Evolutionary conservation across 345 rosid genomes (phyloP).

Genomic region (Salix koriyanagi): DNA sequence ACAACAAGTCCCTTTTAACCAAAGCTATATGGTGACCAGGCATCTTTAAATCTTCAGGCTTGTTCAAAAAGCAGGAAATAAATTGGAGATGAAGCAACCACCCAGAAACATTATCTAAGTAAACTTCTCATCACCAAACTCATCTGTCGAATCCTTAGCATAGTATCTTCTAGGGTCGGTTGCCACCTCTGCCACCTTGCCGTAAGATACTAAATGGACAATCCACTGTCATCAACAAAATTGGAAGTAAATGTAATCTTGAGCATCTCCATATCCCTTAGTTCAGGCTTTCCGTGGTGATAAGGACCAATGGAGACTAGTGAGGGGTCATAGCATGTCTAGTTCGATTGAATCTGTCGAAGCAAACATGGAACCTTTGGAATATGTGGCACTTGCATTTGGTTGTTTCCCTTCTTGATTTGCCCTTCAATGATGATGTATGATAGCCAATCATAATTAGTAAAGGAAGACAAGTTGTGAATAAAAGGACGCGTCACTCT

Average conservation of each 20-base stretch:
- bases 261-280: slow-evolving; percentile 1
- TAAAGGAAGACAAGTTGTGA: too few relatives aligned
- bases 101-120: neutral
- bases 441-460: neutral
- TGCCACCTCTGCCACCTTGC: neutral
- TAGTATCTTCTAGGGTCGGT: neutral
- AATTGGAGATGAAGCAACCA: neutral
- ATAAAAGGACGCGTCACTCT: too few relatives aligned
- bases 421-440: neutral
- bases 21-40: neutral
- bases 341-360: neutral
- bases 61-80: neutral
- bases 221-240: neutral
- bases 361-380: neutral
- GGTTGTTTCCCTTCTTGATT: neutral
- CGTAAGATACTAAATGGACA: neutral
- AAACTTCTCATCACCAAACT: neutral
- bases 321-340: neutral
- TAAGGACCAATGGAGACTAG: slow-evolving; percentile 7
- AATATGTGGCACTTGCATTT: neutral
- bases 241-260: neutral
- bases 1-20: slow-evolving; percentile 15
- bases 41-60: neutral
- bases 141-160: neutral
- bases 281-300: slow-evolving; percentile 6